A percentile compares a stretch with the other conserved stretches of the same genome.
Conservation (phyloP, 176 grass and related monocot genomes). For the Melocanna baccifera region DNA sequence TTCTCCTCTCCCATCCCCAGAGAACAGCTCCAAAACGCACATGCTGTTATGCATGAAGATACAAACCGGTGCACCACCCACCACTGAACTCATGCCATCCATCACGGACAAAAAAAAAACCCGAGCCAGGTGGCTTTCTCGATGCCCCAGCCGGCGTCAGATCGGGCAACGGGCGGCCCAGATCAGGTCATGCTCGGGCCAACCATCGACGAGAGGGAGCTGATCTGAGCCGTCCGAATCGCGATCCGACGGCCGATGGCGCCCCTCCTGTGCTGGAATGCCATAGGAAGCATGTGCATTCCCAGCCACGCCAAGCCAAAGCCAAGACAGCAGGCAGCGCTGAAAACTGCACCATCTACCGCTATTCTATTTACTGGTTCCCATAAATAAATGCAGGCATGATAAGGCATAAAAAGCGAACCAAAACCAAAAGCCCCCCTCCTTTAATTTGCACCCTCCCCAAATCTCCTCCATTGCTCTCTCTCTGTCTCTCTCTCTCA, state of each 20-base stretch:
- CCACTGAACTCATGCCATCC: background rate
- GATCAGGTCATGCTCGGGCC: background rate
- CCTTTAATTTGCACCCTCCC: slow-evolving; percentile 70
- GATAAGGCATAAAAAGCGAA: slow-evolving; percentile 39
- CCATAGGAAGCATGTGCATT: slow-evolving; percentile 16
- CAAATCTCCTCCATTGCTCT: slow-evolving; percentile 37
- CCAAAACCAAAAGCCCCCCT: slow-evolving; percentile 35
- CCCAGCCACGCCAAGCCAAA: slow-evolving; percentile 17
- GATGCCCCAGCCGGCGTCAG: background rate
- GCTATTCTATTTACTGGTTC: slow-evolving; percentile 41
- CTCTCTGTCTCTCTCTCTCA: slow-evolving; percentile 14
- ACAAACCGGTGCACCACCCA: background rate
- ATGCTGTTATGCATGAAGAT: background rate
- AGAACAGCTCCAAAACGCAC: background rate
- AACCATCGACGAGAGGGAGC: background rate
- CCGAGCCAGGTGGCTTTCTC: background rate
- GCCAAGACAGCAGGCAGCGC: slow-evolving; percentile 40
- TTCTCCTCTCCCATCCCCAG: background rate
- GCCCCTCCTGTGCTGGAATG: background rate
- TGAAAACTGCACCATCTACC: slow-evolving; percentile 55
- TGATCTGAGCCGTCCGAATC: background rate
- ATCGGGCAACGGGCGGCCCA: background rate
- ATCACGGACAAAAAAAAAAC: background rate
- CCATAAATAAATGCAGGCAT: slow-evolving; percentile 37
- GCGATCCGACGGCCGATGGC: background rate